Evolutionary conservation across 2,329 filamentous ascomycete species (phyloP).

Genomic region (Thielaviopsis populi): DNA sequence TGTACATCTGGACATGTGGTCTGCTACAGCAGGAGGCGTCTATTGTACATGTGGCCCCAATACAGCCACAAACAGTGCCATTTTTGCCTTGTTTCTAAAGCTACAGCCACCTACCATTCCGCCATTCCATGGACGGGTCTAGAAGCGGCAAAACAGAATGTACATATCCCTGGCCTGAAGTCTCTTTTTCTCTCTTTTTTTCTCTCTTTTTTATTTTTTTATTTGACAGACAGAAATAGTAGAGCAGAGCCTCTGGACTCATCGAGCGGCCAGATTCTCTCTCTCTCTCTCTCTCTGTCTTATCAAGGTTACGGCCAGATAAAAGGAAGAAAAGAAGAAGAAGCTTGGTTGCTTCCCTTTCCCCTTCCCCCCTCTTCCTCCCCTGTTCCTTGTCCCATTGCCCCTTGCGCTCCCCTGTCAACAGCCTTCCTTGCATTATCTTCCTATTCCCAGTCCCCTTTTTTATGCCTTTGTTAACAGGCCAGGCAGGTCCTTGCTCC

Average conservation of each 20-base stretch:
- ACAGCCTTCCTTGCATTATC: neutral
- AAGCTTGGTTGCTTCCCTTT: neutral
- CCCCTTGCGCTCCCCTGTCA: neutral
- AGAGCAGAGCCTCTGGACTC: neutral
- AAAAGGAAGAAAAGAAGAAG: neutral
- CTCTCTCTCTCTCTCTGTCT: neutral
- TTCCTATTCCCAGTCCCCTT: neutral
- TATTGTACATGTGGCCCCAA: neutral
- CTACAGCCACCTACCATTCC: neutral
- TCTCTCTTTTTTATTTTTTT: neutral
- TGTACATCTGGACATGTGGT: no score
- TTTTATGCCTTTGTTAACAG: neutral
- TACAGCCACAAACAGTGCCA: neutral
- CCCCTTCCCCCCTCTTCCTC: neutral
- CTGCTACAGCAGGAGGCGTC: no score
- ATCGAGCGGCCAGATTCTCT: neutral
- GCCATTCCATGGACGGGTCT: neutral
- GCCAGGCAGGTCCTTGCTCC: neutral
- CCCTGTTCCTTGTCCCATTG: neutral
- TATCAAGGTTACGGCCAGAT: conserved; percentile 16
- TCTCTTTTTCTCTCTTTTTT: neutral
- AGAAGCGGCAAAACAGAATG: conserved; percentile 11
- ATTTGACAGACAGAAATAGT: neutral
- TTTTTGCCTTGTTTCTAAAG: neutral
- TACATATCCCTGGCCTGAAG: neutral